Percentiles rank a stretch among this genome's conserved stretches.
phyloP scores from a whole-genome alignment of 345 rosid species.

The Populus euphratica region DNA sequence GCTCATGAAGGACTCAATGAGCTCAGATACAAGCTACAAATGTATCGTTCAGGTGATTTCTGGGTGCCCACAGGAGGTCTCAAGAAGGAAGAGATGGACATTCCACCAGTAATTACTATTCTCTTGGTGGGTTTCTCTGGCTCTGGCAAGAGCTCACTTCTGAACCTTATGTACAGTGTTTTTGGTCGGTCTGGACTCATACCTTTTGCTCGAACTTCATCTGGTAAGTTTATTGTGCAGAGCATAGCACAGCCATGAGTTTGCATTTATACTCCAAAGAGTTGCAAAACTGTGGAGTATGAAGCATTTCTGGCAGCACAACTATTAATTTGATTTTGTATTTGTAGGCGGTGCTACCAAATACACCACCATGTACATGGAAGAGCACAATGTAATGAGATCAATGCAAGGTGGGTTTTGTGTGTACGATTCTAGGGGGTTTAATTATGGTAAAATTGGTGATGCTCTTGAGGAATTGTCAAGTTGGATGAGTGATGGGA shows the following conservation, averaged over 20 bases:
- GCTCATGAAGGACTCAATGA: constrained; percentile 52
- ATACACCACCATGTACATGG: constrained; percentile 41
- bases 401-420: constrained; percentile 51
- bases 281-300: background rate
- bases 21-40: constrained; percentile 47
- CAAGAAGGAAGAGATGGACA: constrained; percentile 45
- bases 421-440: constrained; percentile 56
- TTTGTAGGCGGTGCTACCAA: constrained; percentile 28
- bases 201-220: constrained; percentile 51
- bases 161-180: constrained; percentile 63
- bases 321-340: background rate
- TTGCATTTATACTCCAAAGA: background rate
- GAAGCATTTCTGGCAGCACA: background rate
- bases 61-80: constrained; percentile 60
- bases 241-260: background rate
- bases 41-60: constrained; percentile 53
- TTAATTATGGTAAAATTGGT: constrained; percentile 17
- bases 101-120: constrained; percentile 47
- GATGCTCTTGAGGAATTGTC: constrained; percentile 49
- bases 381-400: constrained; percentile 60
- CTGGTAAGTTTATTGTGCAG: constrained; percentile 27
- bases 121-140: constrained; percentile 56
- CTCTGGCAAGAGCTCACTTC: constrained; percentile 60
- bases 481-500: constrained; percentile 48
- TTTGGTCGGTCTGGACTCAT: constrained; percentile 53